phyloP scores from a whole-genome alignment of 2,329 filamentous ascomycete species.

The Aspergillus pseudotamarii region DNA sequence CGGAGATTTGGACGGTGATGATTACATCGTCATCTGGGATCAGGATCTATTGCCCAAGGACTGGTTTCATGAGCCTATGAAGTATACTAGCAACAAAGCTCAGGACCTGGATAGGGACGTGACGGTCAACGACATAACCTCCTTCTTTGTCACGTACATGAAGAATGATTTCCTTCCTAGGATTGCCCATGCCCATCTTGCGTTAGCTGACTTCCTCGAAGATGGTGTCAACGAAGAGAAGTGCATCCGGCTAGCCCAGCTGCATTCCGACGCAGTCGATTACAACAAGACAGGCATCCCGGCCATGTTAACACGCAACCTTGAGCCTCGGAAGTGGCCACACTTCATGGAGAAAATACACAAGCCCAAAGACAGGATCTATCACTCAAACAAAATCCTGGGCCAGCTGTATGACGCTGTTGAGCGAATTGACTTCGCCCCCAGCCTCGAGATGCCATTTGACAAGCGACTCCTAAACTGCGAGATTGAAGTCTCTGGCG shows the following conservation, averaged over 20 bases:
- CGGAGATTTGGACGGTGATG: conserved; percentile 92
- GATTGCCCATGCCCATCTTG: conserved; percentile 83
- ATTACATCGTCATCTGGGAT: conserved; percentile 95
- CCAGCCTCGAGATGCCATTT: conserved; percentile 73
- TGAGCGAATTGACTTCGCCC: conserved; percentile 67
- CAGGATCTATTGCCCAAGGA: conserved; percentile 66
- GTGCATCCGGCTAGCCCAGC: conserved; percentile 73
- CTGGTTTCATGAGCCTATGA: conserved; percentile 78
- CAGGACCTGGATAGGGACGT: conserved; percentile 63
- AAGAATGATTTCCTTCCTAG: conserved; percentile 80
- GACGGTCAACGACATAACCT: conserved; percentile 70
- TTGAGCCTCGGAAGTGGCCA: conserved; percentile 70
- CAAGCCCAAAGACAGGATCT: conserved; percentile 52
- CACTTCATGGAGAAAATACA: conserved; percentile 82
- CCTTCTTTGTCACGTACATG: conserved; percentile 91
- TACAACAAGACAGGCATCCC: conserved; percentile 87
- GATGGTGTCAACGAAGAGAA: conserved; percentile 67
- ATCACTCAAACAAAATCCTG: conserved; percentile 71
- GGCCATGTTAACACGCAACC: conserved; percentile 64
- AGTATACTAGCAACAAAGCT: conserved; percentile 65
- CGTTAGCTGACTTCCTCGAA: conserved; percentile 66
- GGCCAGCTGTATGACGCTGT: conserved; percentile 83
- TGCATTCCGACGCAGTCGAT: conserved; percentile 92
- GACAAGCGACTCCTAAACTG: conserved; percentile 70
- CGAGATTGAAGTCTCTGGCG: conserved; percentile 59